A percentile compares a stretch with the other conserved stretches of the same genome.
These are phyloP conservation scores for Sporisorium scitamineum DNA, from an alignment of 1,284 basidiomycete species.

Conservation along the genomic window DNA sequence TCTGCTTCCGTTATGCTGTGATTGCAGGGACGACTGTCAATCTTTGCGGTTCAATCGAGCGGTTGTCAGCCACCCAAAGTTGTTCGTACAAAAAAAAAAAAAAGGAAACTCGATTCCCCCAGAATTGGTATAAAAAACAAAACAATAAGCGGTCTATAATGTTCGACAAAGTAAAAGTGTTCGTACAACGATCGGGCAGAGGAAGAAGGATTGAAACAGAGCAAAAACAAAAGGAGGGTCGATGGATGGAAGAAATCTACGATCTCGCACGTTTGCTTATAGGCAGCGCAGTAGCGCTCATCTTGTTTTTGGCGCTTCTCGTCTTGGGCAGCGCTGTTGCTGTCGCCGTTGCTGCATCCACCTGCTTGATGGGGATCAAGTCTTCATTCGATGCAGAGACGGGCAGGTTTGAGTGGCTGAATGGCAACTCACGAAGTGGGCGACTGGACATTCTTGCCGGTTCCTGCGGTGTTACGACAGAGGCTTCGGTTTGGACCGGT, in stretches of 20 bases:
- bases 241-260: neutral
- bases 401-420: constrained; percentile 37
- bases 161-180: neutral
- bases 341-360: neutral
- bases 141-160: constrained; percentile 1
- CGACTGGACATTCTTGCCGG: neutral
- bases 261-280: constrained; percentile 42
- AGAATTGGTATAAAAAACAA: neutral
- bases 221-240: neutral
- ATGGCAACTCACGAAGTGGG: constrained; percentile 32
- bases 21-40: neutral
- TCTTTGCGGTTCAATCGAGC: neutral
- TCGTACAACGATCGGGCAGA: neutral
- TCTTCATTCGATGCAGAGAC: constrained; percentile 19
- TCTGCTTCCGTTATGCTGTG: neutral
- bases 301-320: constrained; percentile 41
- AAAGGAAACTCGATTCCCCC: neutral
- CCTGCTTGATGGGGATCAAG: constrained; percentile 9
- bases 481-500: neutral
- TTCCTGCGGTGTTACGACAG: neutral
- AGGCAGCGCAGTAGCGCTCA: constrained; percentile 28
- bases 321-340: constrained; percentile 14
- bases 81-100: neutral
- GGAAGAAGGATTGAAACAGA: no score
- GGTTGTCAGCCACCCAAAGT: neutral